phyloP scores from a whole-genome alignment of 2,329 filamentous ascomycete species.

The Lecanoromycetidae sp. region DNA sequence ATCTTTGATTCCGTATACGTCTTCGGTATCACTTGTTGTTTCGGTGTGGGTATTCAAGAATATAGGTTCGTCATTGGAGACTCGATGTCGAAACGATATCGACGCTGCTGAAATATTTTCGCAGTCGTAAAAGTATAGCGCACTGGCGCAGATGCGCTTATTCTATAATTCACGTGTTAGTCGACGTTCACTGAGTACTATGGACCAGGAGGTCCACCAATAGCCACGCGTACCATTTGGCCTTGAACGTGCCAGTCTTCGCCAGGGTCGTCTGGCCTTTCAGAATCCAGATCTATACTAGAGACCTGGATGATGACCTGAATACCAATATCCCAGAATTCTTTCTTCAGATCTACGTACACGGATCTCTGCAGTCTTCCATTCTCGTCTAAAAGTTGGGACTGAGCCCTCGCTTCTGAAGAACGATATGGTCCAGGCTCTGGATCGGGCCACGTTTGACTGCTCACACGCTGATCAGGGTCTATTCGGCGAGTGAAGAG shows the following conservation, averaged over 20 bases:
- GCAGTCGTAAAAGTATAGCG: slow-evolving; percentile 49
- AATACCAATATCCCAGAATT: slow-evolving; percentile 33
- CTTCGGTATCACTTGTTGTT: slow-evolving; percentile 13
- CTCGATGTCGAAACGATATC: slow-evolving; percentile 40
- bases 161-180: no score
- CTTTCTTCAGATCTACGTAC: slow-evolving; percentile 22
- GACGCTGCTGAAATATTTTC: slow-evolving; percentile 43
- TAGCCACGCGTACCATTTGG: no score
- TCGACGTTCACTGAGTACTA: neutral
- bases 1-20: slow-evolving; percentile 27
- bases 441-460: no score
- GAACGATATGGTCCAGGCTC: slow-evolving; percentile 17
- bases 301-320: slow-evolving; percentile 54
- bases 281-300: slow-evolving; percentile 46
- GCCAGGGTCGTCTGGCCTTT: slow-evolving; percentile 41
- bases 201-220: neutral
- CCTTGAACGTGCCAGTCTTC: slow-evolving; percentile 37
- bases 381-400: neutral
- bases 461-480: no score
- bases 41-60: neutral
- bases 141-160: slow-evolving; percentile 49
- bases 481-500: slow-evolving; percentile 1
- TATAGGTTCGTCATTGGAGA: slow-evolving; percentile 21
- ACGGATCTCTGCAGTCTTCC: slow-evolving; percentile 16
- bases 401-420: neutral